phyloP scores from a whole-genome alignment of 768 basidiomycete species.

The Lepiota venenata region DNA sequence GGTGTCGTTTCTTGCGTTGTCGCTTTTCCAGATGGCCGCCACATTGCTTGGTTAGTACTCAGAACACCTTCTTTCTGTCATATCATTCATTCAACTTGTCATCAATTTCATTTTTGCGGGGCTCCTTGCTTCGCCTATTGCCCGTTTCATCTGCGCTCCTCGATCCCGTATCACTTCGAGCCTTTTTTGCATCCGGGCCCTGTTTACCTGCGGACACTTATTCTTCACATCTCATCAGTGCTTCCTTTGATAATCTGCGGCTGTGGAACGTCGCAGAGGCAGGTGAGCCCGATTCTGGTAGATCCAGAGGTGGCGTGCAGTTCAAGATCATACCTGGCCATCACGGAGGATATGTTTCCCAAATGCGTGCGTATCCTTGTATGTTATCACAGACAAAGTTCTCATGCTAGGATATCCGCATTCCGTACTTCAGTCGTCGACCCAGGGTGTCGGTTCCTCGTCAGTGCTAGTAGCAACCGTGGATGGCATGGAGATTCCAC shows the following conservation, averaged over 20 bases:
- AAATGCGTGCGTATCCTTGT: slow-evolving; percentile 68
- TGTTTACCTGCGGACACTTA: not conserved
- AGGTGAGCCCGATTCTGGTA: slow-evolving; percentile 63
- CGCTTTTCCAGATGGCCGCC: slow-evolving; percentile 88
- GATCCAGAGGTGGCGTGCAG: slow-evolving; percentile 65
- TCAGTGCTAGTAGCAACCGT: slow-evolving; percentile 90
- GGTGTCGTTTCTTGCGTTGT: slow-evolving; percentile 91
- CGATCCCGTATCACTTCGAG: not conserved
- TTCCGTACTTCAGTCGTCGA: slow-evolving; percentile 75
- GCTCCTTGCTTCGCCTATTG: not conserved
- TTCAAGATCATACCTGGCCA: slow-evolving; percentile 97
- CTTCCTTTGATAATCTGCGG: slow-evolving; percentile 89
- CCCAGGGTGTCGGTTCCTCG: slow-evolving; percentile 76
- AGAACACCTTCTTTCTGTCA: slow-evolving; percentile 7
- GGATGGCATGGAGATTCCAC: slow-evolving; percentile 95
- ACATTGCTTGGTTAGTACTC: slow-evolving; percentile 77
- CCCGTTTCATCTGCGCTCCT: not conserved
- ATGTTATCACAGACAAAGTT: too few species aligned
- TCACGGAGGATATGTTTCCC: slow-evolving; percentile 90
- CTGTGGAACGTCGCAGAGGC: slow-evolving; percentile 90
- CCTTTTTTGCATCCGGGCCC: not conserved
- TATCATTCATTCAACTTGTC: slow-evolving; percentile 9
- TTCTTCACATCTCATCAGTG: slow-evolving; percentile 41
- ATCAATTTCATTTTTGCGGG: not conserved
- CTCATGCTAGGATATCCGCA: not conserved